Evolutionary conservation across 2,329 filamentous ascomycete genomes (phyloP).

Genomic region (Stachybotrys elegans): DNA sequence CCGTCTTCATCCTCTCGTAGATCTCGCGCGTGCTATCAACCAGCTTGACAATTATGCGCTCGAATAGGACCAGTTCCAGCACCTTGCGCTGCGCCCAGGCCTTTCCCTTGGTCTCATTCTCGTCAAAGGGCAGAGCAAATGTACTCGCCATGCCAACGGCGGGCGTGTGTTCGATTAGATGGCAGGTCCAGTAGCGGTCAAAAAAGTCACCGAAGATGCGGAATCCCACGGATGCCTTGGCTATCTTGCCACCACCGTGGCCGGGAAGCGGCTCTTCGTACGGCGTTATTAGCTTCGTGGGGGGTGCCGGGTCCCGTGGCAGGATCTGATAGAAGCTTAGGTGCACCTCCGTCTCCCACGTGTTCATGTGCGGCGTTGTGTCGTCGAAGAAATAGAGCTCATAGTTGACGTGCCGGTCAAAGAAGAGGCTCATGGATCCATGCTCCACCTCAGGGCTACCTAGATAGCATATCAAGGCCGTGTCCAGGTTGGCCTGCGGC

Average conservation of each 20-base stretch:
- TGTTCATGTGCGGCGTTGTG: not conserved
- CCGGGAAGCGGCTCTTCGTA: not conserved
- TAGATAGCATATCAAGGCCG: slow-evolving; percentile 1
- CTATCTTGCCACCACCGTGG: not conserved
- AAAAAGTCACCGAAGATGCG: not conserved
- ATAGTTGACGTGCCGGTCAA: not conserved
- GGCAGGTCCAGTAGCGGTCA: slow-evolving; percentile 3
- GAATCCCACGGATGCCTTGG: not conserved
- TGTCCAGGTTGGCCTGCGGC: not conserved
- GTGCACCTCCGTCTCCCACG: not conserved
- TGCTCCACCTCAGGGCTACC: not conserved
- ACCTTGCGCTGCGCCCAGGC: not conserved
- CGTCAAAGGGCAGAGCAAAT: not conserved
- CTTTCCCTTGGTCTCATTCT: not conserved
- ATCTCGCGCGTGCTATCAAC: not conserved
- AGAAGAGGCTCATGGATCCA: not conserved
- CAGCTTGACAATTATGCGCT: not conserved
- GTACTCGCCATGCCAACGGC: not conserved
- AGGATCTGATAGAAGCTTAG: not conserved
- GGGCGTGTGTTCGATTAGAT: not conserved
- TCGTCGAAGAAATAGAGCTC: not conserved
- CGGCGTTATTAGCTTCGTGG: not conserved
- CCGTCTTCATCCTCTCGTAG: not conserved
- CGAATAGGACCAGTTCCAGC: not conserved
- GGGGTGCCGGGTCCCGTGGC: no score